Percentiles rank a stretch among this genome's conserved stretches.
These are phyloP conservation scores for Penicillium sp. DNA, from an alignment of 2,329 filamentous ascomycete species.

Conservation along the genomic window DNA sequence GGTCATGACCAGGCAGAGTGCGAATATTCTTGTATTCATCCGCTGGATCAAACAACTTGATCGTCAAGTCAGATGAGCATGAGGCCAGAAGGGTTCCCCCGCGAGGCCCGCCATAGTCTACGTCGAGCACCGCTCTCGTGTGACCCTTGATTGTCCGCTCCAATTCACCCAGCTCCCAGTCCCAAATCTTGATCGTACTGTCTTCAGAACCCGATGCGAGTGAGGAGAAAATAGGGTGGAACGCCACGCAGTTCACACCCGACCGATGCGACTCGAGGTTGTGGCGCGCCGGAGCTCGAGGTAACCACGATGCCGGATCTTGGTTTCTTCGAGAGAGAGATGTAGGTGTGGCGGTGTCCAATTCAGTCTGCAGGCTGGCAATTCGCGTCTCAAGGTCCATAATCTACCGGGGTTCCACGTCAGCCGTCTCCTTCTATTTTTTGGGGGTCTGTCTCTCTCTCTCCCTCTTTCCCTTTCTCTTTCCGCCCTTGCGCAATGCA, in stretches of 20 bases:
- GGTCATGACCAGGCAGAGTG: conserved; percentile 84
- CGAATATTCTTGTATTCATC: conserved; percentile 95
- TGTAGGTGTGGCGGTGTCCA: conserved; percentile 74
- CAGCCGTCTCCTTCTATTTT: background rate
- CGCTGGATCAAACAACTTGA: conserved; percentile 89
- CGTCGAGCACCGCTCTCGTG: conserved; percentile 78
- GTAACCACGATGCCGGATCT: conserved; percentile 81
- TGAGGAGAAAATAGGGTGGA: conserved; percentile 86
- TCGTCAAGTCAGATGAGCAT: conserved; percentile 83
- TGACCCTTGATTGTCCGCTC: conserved; percentile 89
- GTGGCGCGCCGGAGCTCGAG: conserved; percentile 73
- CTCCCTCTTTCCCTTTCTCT: background rate
- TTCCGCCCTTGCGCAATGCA: background rate
- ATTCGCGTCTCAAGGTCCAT: conserved; percentile 84
- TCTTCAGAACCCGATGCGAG: conserved; percentile 88
- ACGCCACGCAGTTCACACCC: conserved; percentile 80
- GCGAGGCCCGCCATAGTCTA: conserved; percentile 82
- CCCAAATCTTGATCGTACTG: conserved; percentile 93
- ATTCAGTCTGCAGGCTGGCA: conserved; percentile 67
- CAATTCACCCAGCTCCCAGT: conserved; percentile 88
- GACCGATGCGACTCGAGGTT: conserved; percentile 75
- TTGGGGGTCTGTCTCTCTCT: too few relatives aligned
- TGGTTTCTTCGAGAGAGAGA: conserved; percentile 74
- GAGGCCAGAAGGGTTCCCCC: conserved; percentile 73
- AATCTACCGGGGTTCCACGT: conserved; percentile 53